Evolutionary conservation across 2,329 filamentous ascomycete genomes (phyloP).

Genomic region (Pseudocercospora macadamiae): DNA sequence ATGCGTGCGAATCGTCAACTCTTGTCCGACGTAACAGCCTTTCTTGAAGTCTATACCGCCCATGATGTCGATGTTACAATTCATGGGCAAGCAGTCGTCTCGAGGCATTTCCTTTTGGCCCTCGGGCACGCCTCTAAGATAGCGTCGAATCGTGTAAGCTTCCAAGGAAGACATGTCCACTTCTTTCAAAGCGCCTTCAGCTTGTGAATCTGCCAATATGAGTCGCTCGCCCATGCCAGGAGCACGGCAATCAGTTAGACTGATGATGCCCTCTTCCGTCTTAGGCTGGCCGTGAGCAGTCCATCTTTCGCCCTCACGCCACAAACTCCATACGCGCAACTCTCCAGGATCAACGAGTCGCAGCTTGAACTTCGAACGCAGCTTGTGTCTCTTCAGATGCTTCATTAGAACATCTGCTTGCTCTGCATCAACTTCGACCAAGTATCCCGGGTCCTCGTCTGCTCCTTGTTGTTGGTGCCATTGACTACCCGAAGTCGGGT

Average conservation of each 20-base stretch:
- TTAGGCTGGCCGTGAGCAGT: constrained; percentile 33
- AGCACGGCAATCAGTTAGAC: constrained; percentile 44
- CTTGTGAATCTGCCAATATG: constrained; percentile 37
- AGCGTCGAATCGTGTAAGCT: constrained; percentile 75
- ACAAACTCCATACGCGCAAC: constrained; percentile 71
- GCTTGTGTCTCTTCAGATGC: constrained; percentile 82
- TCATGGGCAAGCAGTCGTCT: constrained; percentile 77
- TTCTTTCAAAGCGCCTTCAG: constrained; percentile 33
- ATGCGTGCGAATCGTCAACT: constrained; percentile 92
- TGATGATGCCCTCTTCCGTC: constrained; percentile 36
- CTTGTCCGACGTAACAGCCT: constrained; percentile 95
- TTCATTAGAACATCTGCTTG: constrained; percentile 65
- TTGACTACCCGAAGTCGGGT: constrained; percentile 57
- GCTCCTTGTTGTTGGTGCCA: constrained; percentile 33
- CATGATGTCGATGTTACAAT: constrained; percentile 86
- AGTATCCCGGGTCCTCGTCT: constrained; percentile 57
- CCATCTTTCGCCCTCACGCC: constrained; percentile 60
- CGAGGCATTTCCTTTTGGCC: constrained; percentile 76
- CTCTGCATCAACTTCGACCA: constrained; percentile 79
- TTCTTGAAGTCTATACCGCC: constrained; percentile 89
- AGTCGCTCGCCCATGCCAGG: constrained; percentile 41
- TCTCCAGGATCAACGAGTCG: constrained; percentile 68
- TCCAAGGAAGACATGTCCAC: constrained; percentile 44
- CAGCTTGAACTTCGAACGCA: constrained; percentile 77
- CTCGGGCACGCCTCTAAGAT: constrained; percentile 80